These are phyloP conservation scores for Tephrocybe sp. DNA, from an alignment of 768 basidiomycete genomes.

Conservation along the genomic window DNA sequence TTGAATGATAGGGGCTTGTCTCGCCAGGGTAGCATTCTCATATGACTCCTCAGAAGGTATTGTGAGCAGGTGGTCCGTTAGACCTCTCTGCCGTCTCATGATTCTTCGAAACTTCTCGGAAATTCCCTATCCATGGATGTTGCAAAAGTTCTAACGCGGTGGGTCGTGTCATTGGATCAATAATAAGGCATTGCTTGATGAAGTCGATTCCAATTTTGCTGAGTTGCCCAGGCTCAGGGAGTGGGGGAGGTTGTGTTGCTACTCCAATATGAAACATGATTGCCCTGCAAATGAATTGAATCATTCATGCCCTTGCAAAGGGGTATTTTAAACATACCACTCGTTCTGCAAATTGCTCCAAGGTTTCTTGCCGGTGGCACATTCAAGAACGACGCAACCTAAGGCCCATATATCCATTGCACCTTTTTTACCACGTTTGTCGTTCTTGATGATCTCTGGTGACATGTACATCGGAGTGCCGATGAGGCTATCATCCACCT, in stretches of 20 bases:
- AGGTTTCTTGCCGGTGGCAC: conserved; percentile 94
- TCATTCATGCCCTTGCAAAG: neutral
- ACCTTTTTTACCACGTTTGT: conserved; percentile 82
- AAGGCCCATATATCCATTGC: conserved; percentile 99
- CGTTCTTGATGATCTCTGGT: conserved; percentile 96
- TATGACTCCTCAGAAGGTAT: conserved; percentile 49
- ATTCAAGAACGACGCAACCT: conserved; percentile 97
- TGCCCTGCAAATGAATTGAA: conserved; percentile 58
- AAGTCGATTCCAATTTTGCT: conserved; percentile 90
- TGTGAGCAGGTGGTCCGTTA: conserved; percentile 43
- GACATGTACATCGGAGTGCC: conserved; percentile 99
- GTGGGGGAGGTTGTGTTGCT: conserved; percentile 92
- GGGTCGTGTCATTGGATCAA: conserved; percentile 83
- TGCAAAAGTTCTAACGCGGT: conserved; percentile 82
- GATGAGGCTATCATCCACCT: conserved; percentile 82
- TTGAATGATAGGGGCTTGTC: conserved; percentile 54
- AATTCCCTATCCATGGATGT: conserved; percentile 88
- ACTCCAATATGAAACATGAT: conserved; percentile 99
- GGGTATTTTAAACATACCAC: conserved; percentile 56
- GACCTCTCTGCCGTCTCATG: conserved; percentile 67
- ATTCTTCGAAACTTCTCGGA: conserved; percentile 66
- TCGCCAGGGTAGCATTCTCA: conserved; percentile 51
- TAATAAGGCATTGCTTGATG: conserved; percentile 87
- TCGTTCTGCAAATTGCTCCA: conserved; percentile 99
- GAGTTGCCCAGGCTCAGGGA: conserved; percentile 90